These are phyloP conservation scores for Ceratocystis albifundus DNA, from an alignment of 2,329 filamentous ascomycete genomes.

Conservation along the genomic window DNA sequence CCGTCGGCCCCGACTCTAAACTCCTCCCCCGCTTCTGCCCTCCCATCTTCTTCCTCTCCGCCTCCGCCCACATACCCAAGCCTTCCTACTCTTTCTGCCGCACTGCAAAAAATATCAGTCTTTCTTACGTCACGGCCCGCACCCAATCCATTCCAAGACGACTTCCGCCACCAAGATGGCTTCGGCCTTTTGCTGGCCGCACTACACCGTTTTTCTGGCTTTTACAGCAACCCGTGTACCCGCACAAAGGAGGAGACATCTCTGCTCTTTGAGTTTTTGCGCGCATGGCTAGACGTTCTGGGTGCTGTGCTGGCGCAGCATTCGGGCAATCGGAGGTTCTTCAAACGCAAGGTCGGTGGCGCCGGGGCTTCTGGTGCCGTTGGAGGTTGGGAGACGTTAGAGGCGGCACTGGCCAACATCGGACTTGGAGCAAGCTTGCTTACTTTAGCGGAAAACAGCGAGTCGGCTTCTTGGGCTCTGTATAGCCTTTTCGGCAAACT, in stretches of 20 bases:
- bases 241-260: conserved; percentile 51
- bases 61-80: conserved; percentile 35
- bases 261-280: conserved; percentile 56
- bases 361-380: conserved; percentile 30
- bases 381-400: conserved; percentile 66
- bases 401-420: conserved; percentile 59
- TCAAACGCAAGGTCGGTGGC: conserved; percentile 58
- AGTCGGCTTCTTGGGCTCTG: conserved; percentile 42
- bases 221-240: conserved; percentile 60
- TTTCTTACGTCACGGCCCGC: conserved; percentile 40
- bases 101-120: conserved; percentile 55
- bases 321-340: conserved; percentile 78
- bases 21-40: background rate
- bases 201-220: conserved; percentile 59
- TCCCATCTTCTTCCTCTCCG: conserved; percentile 28
- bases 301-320: conserved; percentile 66
- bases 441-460: background rate
- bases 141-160: conserved; percentile 52
- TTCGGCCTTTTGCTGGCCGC: conserved; percentile 63
- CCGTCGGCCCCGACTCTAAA: background rate
- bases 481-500: conserved; percentile 72
- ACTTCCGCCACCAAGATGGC: conserved; percentile 69
- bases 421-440: conserved; percentile 51
- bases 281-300: conserved; percentile 60
- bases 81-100: conserved; percentile 39